These are phyloP conservation scores for Senna siamea DNA, from an alignment of 306 rosid genomes.

Conservation along the genomic window DNA sequence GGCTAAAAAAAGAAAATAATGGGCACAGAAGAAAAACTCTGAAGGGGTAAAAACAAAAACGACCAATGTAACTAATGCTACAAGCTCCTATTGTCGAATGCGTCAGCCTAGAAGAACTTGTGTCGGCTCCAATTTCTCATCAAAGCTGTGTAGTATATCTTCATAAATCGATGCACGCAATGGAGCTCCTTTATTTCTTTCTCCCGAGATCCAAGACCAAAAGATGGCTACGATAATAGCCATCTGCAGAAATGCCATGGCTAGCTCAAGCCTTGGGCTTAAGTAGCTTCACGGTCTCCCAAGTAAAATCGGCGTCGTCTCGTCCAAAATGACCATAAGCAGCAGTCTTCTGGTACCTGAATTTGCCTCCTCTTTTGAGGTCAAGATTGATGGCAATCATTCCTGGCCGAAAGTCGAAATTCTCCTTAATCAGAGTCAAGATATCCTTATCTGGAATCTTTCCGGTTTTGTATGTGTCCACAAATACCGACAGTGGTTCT, in stretches of 20 bases:
- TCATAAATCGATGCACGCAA: constrained; percentile 39
- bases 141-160: constrained; percentile 37
- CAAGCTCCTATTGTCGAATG: constrained; percentile 41
- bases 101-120: constrained; percentile 44
- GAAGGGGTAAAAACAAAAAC: constrained; percentile 26
- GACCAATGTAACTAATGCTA: constrained; percentile 34
- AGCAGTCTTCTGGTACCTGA: constrained; percentile 80
- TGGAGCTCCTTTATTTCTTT: constrained; percentile 50
- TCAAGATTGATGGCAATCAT: constrained; percentile 79
- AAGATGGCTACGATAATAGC: constrained; percentile 48
- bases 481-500: constrained; percentile 74
- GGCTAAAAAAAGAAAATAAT: constrained; percentile 2
- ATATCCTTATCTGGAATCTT: constrained; percentile 68
- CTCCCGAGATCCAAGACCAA: constrained; percentile 28
- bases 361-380: constrained; percentile 71
- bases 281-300: constrained; percentile 77
- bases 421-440: constrained; percentile 64
- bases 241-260: constrained; percentile 29
- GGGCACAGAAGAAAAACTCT: not conserved
- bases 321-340: constrained; percentile 88
- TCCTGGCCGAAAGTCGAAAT: constrained; percentile 80
- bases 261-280: constrained; percentile 67
- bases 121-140: constrained; percentile 34
- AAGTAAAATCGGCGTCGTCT: constrained; percentile 76
- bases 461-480: constrained; percentile 70